A percentile compares a stretch with the other conserved stretches of the same genome.
phyloP scores from a whole-genome alignment of 2,329 filamentous ascomycete genomes.

The Fusarium drepaniforme region DNA sequence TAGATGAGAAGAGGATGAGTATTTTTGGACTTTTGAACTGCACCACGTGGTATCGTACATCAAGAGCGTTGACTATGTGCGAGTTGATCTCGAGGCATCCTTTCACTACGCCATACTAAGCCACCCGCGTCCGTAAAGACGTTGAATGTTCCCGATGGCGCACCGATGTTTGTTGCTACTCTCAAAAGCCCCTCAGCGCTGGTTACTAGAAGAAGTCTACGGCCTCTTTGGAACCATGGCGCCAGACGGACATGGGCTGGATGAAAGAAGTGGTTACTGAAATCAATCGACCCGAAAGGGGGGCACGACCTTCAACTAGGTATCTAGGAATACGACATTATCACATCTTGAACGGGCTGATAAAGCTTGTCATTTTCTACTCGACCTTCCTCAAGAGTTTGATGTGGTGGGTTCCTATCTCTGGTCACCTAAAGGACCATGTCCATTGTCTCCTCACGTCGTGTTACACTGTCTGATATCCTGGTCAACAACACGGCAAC shows the following conservation, averaged over 20 bases:
- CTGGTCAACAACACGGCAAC: constrained; percentile 63
- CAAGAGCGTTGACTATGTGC: not conserved
- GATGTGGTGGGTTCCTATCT: constrained; percentile 59
- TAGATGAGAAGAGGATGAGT: not conserved
- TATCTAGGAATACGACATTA: constrained; percentile 64
- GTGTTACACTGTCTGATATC: constrained; percentile 62
- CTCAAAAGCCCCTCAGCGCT: constrained; percentile 61
- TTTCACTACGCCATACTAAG: not conserved
- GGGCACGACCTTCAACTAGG: constrained; percentile 54
- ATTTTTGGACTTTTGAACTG: not conserved
- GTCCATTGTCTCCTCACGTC: constrained; percentile 61
- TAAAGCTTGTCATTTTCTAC: constrained; percentile 60
- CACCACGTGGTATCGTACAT: not conserved
- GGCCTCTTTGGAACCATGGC: constrained; percentile 63
- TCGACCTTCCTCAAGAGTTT: constrained; percentile 67
- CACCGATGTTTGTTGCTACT: constrained; percentile 64
- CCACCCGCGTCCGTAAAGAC: not conserved
- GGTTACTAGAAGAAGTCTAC: constrained; percentile 68
- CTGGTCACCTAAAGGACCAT: constrained; percentile 50
- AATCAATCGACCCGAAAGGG: constrained; percentile 55
- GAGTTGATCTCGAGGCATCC: not conserved
- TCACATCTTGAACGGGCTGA: constrained; percentile 58
- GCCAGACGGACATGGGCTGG: constrained; percentile 61
- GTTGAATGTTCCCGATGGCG: constrained; percentile 51
- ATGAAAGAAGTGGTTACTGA: too few species aligned